Base-by-base conservation (phyloP, 2,329 filamentous ascomycete species). In the Microthyrium microscopicum region DNA sequence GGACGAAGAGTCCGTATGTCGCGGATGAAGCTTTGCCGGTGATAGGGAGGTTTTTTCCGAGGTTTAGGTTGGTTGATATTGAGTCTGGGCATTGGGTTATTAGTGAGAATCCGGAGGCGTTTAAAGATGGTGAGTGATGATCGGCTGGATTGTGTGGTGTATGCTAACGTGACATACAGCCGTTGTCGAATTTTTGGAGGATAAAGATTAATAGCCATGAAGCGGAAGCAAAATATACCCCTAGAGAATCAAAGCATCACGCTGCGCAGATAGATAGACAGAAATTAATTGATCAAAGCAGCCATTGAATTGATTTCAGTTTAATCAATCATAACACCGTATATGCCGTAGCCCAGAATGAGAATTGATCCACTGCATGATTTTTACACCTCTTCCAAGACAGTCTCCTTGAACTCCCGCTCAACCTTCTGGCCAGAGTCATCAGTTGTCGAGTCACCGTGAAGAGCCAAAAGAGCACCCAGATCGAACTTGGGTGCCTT, bases 401-500 rank as follows among this genome's bases (percentile, higher is more conserved):
- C 83, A 55, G 71, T 73, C 77, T 98, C 87, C 81, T 94, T 93
- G 80, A 95, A 98, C 68, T 98, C 87, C 57, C 84, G 71, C 75
- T 95, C 89, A 49, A 66, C 82, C 82, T 94, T 95, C 67, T 94
- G 82, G 54, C 89, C 89, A 60, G 84, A 75, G 66, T 98, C 89
- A 59, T 95, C 85, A 52, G 82, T 85, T 56, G 74, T 77, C 43
- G 85, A 91, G 73, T 98, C 89, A 66, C 89, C 89, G 70, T 98
- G 89, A 53, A 98, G 78, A 62, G 79, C 79, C 63, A 98, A 78
- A 50, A 98, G 75, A 52, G 82, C 79, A 64, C 89, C 89, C 47
- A 98, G 79, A 59, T 98, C 89, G 70, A 98, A 95, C 74, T 98
- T 98, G 58, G 89, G 89, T 47, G 77, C 64, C 78, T 98, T 98